Conservation (phyloP, 108 stramenopile genomes). For the Pseudonitzschia multiseries region DNA sequence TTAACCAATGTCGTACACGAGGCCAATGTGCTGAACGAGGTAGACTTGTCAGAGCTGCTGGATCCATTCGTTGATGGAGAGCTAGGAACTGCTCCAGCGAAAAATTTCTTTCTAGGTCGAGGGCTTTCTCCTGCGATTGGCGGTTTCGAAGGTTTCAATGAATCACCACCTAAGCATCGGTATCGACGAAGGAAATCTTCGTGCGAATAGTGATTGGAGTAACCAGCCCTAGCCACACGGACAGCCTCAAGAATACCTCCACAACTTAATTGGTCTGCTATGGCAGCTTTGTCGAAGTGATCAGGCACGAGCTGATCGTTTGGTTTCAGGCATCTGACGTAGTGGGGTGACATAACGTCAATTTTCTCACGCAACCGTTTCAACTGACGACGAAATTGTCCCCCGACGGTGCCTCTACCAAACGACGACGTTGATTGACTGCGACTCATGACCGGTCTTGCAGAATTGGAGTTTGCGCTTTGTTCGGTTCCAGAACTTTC, state of each 20-base stretch:
- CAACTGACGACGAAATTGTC: constrained; percentile 72
- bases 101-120: constrained; percentile 10
- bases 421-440: constrained; percentile 44
- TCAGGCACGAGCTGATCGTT: constrained; percentile 82
- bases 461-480: constrained; percentile 2
- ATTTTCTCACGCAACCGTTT: constrained; percentile 64
- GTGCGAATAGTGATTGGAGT: constrained; percentile 85
- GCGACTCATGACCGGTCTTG: constrained; percentile 5
- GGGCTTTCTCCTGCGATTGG: neutral
- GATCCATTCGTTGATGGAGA: neutral
- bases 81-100: neutral
- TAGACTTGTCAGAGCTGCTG: neutral
- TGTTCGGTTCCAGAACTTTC: constrained; percentile 12
- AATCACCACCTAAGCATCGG: constrained; percentile 46
- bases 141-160: constrained; percentile 16
- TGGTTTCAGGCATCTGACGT: constrained; percentile 92
- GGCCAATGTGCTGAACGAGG: constrained; percentile 4
- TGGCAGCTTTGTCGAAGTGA: constrained; percentile 74
- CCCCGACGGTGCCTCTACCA: constrained; percentile 63
- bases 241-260: constrained; percentile 93
- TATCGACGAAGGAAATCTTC: constrained; percentile 70
- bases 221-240: constrained; percentile 86
- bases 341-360: constrained; percentile 80
- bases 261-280: constrained; percentile 86
- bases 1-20: constrained; percentile 37